phyloP scores from a whole-genome alignment of 176 grass and related monocot genomes.

The Avena eriantha region DNA sequence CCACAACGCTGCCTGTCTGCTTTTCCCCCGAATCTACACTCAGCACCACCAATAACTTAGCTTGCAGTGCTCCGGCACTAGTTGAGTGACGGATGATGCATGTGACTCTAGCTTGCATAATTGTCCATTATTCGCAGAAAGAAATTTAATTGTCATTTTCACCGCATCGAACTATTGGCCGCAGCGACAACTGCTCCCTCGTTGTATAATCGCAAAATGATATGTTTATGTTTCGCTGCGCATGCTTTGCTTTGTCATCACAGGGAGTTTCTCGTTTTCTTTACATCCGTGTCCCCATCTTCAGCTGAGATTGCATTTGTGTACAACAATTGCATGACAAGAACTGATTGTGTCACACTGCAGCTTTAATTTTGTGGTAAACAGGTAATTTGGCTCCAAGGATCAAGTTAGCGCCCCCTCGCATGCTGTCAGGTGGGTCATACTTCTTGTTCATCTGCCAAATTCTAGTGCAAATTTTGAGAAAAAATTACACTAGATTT shows the following conservation, averaged over 20 bases:
- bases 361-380: background rate
- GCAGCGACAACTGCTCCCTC: background rate
- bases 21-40: background rate
- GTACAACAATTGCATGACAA: background rate
- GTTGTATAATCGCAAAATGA: conserved; percentile 18
- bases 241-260: conserved; percentile 50
- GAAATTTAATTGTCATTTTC: conserved; percentile 16
- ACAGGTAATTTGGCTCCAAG: conserved; percentile 12
- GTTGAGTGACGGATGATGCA: conserved; percentile 29
- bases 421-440: no score
- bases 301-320: background rate
- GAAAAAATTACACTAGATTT: no score
- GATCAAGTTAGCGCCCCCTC: background rate
- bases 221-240: conserved; percentile 28
- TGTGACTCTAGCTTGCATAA: background rate
- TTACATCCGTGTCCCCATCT: background rate
- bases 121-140: background rate
- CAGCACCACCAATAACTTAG: conserved; percentile 6
- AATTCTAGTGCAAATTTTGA: no score
- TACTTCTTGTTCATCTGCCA: no score
- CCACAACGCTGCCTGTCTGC: background rate
- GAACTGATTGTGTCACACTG: conserved; percentile 3
- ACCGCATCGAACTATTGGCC: background rate
- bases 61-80: background rate
- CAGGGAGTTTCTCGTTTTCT: background rate